Evolutionary conservation across 1,139 yeast genomes (phyloP), one percentile per base, ranked within the genome.

Genomic region (Debaryomyces nepalensis): DNA sequence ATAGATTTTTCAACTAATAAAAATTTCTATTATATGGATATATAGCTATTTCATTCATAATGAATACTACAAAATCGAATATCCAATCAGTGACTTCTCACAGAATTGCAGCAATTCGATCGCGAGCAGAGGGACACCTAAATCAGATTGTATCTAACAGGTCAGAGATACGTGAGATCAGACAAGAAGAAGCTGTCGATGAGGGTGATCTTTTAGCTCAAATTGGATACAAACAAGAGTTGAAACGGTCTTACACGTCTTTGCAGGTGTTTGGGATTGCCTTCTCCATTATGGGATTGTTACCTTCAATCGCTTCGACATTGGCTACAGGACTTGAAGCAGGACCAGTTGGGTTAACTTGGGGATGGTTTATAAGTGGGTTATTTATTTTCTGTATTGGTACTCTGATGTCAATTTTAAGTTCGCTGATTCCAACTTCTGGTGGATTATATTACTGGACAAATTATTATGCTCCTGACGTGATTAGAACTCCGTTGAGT

Each of bases 351-450:
- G 76, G 81, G 4, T 68, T 78, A 16, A 72, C 80, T 22, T 82
- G 87, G 85, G 85, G 87, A 43, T 82, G 87, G 85, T 66, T 81
- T 41, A 66, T 72, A 39, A 76, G 80, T 26, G 77, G 77, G 5
- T 48, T 70, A 41, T 80, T 81, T 46, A 75, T 82, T 45, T 57
- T 80, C 40, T 61, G 74, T 45, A 76, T 79, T 40, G 87, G 85
- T n/a, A 57, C 73, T 47, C 70, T 81, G 16, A 81, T 82, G 67
- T 75, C 84, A 12, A 82, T 80, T 50, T 63, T 79, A 42, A 82
- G 83, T 2, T 75, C 82, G 9, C 73, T 83, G 14, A 75, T 77
- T 58, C 87, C 87, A 39, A 80, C 87, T 7, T 71, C 82, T 12
- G 87, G 87, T 44, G 87, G 87, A 19, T 65, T 81, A 53, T 81